Evolutionary conservation across 805 yeast species (phyloP).

Genomic region (Starmerella geochares): DNA sequence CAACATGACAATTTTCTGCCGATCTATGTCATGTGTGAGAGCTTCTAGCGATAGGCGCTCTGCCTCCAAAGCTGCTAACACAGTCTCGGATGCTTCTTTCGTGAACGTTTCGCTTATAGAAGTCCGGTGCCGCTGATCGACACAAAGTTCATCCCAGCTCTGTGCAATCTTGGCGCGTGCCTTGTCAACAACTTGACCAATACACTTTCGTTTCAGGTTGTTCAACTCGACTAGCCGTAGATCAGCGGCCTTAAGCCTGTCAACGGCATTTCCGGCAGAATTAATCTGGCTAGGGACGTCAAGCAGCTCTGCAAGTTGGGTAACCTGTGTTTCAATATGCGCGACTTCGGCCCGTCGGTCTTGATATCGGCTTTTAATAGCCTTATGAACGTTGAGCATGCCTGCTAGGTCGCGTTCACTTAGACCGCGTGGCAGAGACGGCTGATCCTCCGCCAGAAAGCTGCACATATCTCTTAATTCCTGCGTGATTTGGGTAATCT

Average conservation of each 20-base stretch:
- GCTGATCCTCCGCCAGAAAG: neutral
- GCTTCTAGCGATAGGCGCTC: slow-evolving; percentile 47
- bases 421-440: neutral
- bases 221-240: slow-evolving; percentile 2
- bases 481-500: neutral
- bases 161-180: neutral
- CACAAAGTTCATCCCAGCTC: slow-evolving; percentile 11
- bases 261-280: neutral
- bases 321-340: neutral
- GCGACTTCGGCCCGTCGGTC: neutral
- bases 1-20: neutral
- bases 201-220: slow-evolving; percentile 3
- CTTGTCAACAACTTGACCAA: neutral
- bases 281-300: neutral
- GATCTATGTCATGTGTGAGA: slow-evolving; percentile 31
- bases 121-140: slow-evolving; percentile 2
- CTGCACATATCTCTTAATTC: neutral
- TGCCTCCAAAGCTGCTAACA: slow-evolving; percentile 42
- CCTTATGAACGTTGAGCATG: neutral
- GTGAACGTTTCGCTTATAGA: neutral
- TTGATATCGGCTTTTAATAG: neutral
- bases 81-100: neutral
- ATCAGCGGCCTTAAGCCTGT: neutral
- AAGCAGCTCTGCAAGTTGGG: neutral
- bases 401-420: neutral